Evolutionary conservation across 169 alveolate genomes (phyloP).

Genomic region (Cryptosporidium canis): DNA sequence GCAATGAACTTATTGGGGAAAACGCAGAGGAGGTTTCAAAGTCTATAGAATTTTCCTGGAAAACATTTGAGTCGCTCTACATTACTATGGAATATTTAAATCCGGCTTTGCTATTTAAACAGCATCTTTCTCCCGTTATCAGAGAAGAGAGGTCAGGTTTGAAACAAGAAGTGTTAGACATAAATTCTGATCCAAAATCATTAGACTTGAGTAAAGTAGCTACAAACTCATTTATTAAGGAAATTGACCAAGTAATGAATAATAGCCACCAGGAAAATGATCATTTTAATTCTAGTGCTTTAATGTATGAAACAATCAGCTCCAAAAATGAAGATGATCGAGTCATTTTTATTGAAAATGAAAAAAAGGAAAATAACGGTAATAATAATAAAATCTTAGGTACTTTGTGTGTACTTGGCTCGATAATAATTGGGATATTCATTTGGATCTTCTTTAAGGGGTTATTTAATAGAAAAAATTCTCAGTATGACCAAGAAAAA

Average conservation of each 20-base stretch:
- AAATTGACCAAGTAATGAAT: not conserved
- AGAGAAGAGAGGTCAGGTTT: not conserved
- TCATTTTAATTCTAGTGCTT: not conserved
- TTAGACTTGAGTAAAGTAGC: slow-evolving; percentile 16
- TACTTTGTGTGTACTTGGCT: not conserved
- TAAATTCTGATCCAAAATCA: not conserved
- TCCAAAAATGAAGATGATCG: not conserved
- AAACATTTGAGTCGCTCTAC: slow-evolving; percentile 30
- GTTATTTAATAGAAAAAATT: not conserved
- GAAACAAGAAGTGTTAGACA: not conserved
- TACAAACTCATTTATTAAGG: not conserved
- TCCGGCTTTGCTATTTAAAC: slow-evolving; percentile 38
- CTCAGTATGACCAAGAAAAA: not conserved
- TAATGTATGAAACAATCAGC: not conserved
- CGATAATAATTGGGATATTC: slow-evolving; percentile 30
- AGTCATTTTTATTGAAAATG: not conserved
- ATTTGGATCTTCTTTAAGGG: slow-evolving; percentile 11
- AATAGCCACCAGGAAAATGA: not conserved
- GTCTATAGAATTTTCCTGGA: slow-evolving; percentile 41
- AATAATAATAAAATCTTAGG: not conserved
- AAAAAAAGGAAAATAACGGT: not conserved
- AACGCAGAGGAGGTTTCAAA: slow-evolving; percentile 43
- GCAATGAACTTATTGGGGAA: slow-evolving; percentile 23
- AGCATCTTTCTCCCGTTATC: slow-evolving; percentile 50
- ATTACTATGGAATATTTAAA: slow-evolving; percentile 53